Evolutionary conservation across 768 basidiomycete species (phyloP), one percentile per base, ranked within the genome.

Genomic region (Termitomyces sp.): DNA sequence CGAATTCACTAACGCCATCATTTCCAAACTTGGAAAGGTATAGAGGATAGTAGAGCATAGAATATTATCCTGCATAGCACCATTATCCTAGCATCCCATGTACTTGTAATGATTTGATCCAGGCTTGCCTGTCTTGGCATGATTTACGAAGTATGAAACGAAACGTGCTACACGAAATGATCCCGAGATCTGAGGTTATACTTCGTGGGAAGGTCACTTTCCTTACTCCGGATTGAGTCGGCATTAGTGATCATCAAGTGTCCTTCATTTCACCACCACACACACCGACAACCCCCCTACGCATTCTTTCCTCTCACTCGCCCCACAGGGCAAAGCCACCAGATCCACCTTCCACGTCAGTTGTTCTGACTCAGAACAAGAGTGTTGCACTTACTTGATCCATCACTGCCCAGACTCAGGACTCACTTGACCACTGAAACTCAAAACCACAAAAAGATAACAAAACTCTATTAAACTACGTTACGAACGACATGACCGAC

Each of bases 401-500:
- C 25, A 27, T 58, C 29, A 45, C 44, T 42, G 27, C 56, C 45
- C 57, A 65, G 59, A 62, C 68, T 68, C 69, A 69, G 65, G 66
- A 70, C 62, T 65, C 65, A 68, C 68, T 71, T 61, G 56, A 59
- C 58, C 64, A 68, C 58, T 60, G 63, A 72, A 71, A 66, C 66
- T 59, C 63, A 67, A 73, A 58, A 73, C 67, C 64, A 67, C 69
- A 74, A 75, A 77, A 76, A 78, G 75, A 80, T 70, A 73, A 66
- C 68, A 78, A 83, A 84, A 79, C 62, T 63, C 64, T 62, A 64
- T 74, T 69, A 62, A 67, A 68, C 69, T 74, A 74, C 79, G 70
- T 84, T 80, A 92, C 86, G 87, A 89, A 83, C 87, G 83, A 86
- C 74, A 92, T 92, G 90, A 89, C 87, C 72, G 90, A 92, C 81